Evolutionary conservation across 148 eudicot genomes (phyloP), one percentile per base, ranked within the genome.

Genomic region (Persicaria tinctoria): DNA sequence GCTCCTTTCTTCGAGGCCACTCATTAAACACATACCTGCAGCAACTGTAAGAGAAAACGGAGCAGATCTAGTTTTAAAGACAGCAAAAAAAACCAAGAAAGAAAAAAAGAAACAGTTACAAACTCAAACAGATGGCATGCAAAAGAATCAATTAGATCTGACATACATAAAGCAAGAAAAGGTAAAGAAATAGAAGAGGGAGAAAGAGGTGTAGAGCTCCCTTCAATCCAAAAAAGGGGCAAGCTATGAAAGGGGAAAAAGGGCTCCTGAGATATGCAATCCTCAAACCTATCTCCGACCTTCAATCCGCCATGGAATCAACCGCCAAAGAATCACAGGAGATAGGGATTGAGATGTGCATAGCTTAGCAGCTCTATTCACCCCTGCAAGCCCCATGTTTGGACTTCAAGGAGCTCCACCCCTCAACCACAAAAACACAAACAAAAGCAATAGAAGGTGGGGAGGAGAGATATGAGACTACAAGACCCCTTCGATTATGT

Each of bases 351-450:
- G 45, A 66, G 84, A 74, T 72, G 76, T 74, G 76, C 85, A 79
- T 82, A 82, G 60, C 32, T 53, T 16, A 76, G 78, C 82, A 82
- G 85, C 85, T 51, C 76, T 82, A 68, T 79, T 73, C 1, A 73
- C 71, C 82, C 82, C 64, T 32, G 77, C 78, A 63, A 62, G 80
- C 68, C 76, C 85, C 59, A 23, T 71, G 48, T 82, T 82, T 82
- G 84, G 68, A 82, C 75, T 49, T 60, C 79, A 82, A 79, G 84
- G 79, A 82, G 84, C 84, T 82, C 84, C 23, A 73, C 74, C 48
- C 74, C 27, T 46, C 2, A 1, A n/a, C n/a, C 68, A n/a, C n/a
- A n/a, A n/a, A n/a, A n/a, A 20, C 0, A 20, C 23, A 20, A 20
- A 20, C 23, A 20, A 20, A 20, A 0, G 23, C 23, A 20, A 20